phyloP scores from a whole-genome alignment of 768 basidiomycete genomes.

The Butyriboletus loyo region DNA sequence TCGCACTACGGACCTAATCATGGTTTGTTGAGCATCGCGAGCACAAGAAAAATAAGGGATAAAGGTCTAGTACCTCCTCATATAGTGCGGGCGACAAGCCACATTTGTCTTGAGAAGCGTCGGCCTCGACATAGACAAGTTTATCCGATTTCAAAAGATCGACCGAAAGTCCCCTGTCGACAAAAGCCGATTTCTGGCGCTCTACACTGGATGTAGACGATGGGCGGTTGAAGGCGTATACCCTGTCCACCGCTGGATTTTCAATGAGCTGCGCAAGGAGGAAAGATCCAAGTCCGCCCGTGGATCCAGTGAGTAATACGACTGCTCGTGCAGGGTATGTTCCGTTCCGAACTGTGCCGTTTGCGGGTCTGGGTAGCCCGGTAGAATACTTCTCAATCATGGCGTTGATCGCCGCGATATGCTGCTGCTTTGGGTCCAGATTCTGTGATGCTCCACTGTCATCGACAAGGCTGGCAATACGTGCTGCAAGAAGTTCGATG shows the following conservation, averaged over 20 bases:
- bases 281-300: constrained; percentile 41
- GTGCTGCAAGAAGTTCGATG: constrained; percentile 15
- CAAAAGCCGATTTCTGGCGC: constrained; percentile 35
- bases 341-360: neutral
- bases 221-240: constrained; percentile 35
- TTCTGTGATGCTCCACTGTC: neutral
- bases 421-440: neutral
- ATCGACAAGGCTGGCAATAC: constrained; percentile 5
- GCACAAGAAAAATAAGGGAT: too few relatives aligned
- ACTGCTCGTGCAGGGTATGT: neutral
- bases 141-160: constrained; percentile 28
- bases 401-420: constrained; percentile 24
- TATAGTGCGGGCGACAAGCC: constrained; percentile 28
- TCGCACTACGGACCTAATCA: constrained; percentile 14
- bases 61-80: constrained; percentile 25
- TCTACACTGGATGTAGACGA: constrained; percentile 7
- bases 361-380: neutral
- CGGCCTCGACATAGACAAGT: constrained; percentile 38
- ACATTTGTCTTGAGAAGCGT: constrained; percentile 27
- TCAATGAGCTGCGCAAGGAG: constrained; percentile 30
- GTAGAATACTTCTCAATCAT: constrained; percentile 23
- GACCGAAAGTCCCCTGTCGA: constrained; percentile 32
- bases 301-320: constrained; percentile 38
- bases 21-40: neutral
- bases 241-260: constrained; percentile 16